Percentiles rank a stretch among this genome's conserved stretches.
Evolutionary conservation across 495 filamentous ascomycete genomes (phyloP).

Genomic region (Emericellopsis terricola): DNA sequence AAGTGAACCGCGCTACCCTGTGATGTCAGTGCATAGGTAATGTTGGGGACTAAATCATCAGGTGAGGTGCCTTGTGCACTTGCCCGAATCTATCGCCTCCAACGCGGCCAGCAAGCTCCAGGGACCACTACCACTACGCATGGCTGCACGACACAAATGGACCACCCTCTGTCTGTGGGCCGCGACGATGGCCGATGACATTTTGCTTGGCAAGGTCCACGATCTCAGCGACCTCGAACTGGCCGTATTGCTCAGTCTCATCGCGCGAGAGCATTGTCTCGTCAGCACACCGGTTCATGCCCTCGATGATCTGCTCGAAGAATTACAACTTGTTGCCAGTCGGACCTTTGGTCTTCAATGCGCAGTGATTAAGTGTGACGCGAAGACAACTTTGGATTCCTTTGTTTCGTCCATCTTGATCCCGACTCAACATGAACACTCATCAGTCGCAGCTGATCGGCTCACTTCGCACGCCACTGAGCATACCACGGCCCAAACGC

Average conservation of each 20-base stretch:
- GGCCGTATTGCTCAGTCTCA: constrained; percentile 62
- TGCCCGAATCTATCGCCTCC: too few relatives aligned
- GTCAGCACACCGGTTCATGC: constrained; percentile 49
- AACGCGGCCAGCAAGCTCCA: too few relatives aligned
- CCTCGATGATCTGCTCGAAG: constrained; percentile 46
- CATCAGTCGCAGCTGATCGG: constrained; percentile 13
- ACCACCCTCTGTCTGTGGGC: neutral
- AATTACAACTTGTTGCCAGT: constrained; percentile 42
- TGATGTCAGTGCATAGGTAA: too few relatives aligned
- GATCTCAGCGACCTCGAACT: constrained; percentile 76
- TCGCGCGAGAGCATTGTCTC: constrained; percentile 71
- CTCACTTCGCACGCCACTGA: constrained; percentile 8
- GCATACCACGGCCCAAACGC: constrained; percentile 2
- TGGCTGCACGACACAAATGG: too few relatives aligned
- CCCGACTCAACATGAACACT: constrained; percentile 11
- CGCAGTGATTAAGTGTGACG: constrained; percentile 50
- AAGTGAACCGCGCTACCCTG: too few relatives aligned
- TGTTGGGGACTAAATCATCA: too few relatives aligned
- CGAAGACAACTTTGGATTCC: constrained; percentile 57
- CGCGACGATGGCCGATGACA: constrained; percentile 38
- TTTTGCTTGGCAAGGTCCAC: constrained; percentile 45
- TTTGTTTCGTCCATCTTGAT: constrained; percentile 54
- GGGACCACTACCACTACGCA: too few relatives aligned
- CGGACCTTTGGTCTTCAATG: constrained; percentile 53
- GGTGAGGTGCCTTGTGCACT: too few relatives aligned